Base-by-base conservation (phyloP, 2,329 filamentous ascomycete species). In the Huntiella omanensis region DNA sequence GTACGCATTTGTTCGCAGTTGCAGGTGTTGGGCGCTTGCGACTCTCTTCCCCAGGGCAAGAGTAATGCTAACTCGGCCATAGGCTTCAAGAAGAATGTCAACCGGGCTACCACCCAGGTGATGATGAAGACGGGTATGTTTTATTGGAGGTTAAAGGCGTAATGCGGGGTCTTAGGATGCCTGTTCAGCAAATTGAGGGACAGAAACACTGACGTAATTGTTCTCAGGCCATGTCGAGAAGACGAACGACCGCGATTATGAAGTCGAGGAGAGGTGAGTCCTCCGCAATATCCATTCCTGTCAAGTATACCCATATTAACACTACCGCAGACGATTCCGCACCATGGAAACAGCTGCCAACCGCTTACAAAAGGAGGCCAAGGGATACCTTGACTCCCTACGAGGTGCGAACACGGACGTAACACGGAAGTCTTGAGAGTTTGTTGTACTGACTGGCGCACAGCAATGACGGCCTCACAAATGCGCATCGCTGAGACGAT, bases 401-500 rank as follows among this genome's bases (percentile, higher is more conserved):
- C 77, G 91, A 77, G 83, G 83, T 87, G 56, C 46, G 53, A 13
- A 5, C 35, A 13, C 7, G n/a, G 16, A 10, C 13, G 17, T 33
- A 36, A 5, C 10, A 43, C 33, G 41, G 35, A 11, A 45, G n/a
- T 19, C 34, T 15, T 16, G 17, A 15, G 15, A 13, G 11, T 16
- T 33, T 28, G 22, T 34, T n/a, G 16, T 40, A 12, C 39, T 46
- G 38, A 49, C 43, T 12, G 11, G 5, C 5, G 16, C 17, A 28
- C 54, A 86, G 88, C 91, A 54, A 98, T 98, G 91, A 98, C 91
- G 12, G 88, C 91, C 45, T 95, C 87, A 46, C 91, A 98, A 65
- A 96, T 98, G 88, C 81, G 88, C 59, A 96, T 98, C 62, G 91
- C 91, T 53, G 91, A 98, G 64, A 98, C 91, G 15, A 98, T 98